Evolutionary conservation across 371 early-diverging fungal genomes (phyloP).

Genomic region (Circinella minor): DNA sequence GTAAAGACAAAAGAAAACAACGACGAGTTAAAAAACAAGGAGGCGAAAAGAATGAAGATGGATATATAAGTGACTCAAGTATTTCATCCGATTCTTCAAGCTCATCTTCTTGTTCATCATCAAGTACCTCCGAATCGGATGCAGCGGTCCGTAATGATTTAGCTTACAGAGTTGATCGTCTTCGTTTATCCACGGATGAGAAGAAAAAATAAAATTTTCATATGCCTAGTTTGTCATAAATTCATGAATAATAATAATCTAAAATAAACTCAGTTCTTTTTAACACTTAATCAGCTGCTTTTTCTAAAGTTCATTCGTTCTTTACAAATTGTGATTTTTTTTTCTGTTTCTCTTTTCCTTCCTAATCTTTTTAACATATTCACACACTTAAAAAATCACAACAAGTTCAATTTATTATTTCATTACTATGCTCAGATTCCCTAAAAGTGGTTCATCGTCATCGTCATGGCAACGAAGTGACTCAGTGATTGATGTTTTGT

Average conservation of each 20-base stretch:
- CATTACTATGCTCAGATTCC: conserved; percentile 10
- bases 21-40: neutral
- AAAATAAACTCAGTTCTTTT: conserved; percentile 1
- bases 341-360: conserved; percentile 11
- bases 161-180: conserved; percentile 3
- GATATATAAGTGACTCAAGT: conserved; percentile 5
- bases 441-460: conserved; percentile 9
- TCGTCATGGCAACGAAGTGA: conserved; percentile 20
- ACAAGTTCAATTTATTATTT: neutral
- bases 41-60: neutral
- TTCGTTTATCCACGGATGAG: neutral
- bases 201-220: conserved; percentile 5
- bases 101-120: neutral
- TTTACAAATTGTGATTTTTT: neutral
- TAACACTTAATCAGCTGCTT: conserved; percentile 6
- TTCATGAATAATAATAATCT: neutral
- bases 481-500: conserved; percentile 21
- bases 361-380: conserved; percentile 8
- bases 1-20: neutral
- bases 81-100: neutral
- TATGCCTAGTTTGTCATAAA: neutral
- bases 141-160: conserved; percentile 2
- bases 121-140: neutral
- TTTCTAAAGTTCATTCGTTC: neutral
- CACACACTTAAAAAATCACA: conserved; percentile 6